These are phyloP conservation scores for Bromus sterilis DNA, from an alignment of 176 grass and related monocot genomes.

Conservation along the genomic window DNA sequence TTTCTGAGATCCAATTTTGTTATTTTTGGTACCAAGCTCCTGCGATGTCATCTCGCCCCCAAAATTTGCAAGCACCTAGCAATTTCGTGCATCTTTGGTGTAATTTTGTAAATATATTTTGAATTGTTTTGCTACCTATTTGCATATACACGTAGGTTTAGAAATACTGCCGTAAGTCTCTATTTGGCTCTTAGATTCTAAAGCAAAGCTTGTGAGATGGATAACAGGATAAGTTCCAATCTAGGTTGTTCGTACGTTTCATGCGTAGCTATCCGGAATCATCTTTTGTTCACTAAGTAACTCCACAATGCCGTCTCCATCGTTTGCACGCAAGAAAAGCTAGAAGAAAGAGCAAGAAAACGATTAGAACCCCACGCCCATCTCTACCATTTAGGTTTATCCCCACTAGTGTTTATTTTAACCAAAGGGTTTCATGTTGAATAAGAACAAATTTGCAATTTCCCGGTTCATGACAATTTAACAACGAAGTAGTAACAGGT, in stretches of 20 bases:
- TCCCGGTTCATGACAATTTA: neutral
- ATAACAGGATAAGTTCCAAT: neutral
- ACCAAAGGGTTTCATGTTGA: neutral
- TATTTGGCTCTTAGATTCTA: neutral
- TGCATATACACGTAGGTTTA: too few species aligned
- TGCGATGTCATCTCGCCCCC: neutral
- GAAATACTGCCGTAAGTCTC: neutral
- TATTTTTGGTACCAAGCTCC: neutral
- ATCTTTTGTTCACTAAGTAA: slow-evolving; percentile 1
- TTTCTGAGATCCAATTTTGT: neutral
- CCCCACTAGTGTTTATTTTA: slow-evolving; percentile 8
- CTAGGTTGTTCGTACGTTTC: neutral
- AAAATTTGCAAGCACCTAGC: neutral
- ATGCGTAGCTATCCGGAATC: neutral
- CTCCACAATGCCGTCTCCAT: slow-evolving; percentile 15
- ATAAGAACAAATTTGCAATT: neutral
- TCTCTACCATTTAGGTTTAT: neutral
- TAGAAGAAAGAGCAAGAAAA: too few species aligned
- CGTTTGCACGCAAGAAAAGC: slow-evolving; percentile 8
- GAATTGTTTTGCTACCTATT: neutral
- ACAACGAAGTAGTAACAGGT: too few species aligned
- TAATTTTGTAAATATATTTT: neutral
- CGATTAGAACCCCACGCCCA: neutral
- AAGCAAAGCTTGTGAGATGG: neutral
- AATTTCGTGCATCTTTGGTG: neutral